Percentiles rank a stretch among this genome's conserved stretches.
Evolutionary conservation across 305 asterid genomes (phyloP).

Genomic region (Fraxinus latifolia): DNA sequence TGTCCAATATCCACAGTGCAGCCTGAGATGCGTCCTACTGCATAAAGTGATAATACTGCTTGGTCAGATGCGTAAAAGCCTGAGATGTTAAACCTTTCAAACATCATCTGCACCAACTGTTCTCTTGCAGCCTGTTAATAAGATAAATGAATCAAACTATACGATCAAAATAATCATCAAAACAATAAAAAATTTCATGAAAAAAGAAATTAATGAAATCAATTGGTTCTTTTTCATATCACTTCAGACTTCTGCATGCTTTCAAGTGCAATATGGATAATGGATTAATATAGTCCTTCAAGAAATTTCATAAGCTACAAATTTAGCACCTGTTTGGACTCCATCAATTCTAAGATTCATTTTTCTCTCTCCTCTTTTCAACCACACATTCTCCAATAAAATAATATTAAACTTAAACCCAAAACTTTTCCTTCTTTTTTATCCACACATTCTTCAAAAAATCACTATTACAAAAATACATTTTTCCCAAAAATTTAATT

Average conservation of each 20-base stretch:
- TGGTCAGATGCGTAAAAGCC: slow-evolving; percentile 59
- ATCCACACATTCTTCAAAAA: too few species aligned
- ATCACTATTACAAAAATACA: too few species aligned
- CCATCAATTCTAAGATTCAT: too few species aligned
- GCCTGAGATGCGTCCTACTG: slow-evolving; percentile 60
- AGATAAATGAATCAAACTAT: background rate
- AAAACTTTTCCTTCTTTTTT: too few species aligned
- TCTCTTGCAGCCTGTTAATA: slow-evolving; percentile 48
- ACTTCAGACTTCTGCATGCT: slow-evolving; percentile 1
- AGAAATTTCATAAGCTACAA: background rate
- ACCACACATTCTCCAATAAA: too few species aligned
- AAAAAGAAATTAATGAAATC: background rate
- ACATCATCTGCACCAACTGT: slow-evolving; percentile 59
- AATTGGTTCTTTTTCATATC: background rate
- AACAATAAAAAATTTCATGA: background rate
- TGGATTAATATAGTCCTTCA: background rate
- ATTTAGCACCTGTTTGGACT: background rate
- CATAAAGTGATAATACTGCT: slow-evolving; percentile 56
- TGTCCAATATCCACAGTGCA: slow-evolving; percentile 59
- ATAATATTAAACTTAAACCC: too few species aligned
- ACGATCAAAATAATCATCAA: background rate
- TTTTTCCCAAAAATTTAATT: too few species aligned
- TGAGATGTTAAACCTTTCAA: slow-evolving; percentile 49
- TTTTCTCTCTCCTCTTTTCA: too few species aligned
- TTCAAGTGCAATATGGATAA: background rate